Conservation (phyloP, 164 flowering plant genomes). For the Macadamia integrifolia region DNA sequence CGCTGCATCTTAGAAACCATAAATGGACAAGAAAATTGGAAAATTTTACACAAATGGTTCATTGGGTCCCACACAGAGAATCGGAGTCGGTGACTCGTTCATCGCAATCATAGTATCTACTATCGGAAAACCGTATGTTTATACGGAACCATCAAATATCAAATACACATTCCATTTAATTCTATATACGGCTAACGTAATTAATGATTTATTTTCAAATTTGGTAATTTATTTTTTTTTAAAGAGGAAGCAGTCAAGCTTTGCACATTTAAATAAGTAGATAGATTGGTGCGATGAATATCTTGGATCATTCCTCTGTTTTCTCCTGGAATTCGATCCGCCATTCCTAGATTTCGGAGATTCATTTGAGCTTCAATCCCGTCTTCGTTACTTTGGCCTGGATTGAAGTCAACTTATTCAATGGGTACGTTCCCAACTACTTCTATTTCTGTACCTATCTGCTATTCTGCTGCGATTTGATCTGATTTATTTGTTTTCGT, state of each 20-base stretch:
- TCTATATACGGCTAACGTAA: too few species aligned
- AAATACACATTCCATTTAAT: too few species aligned
- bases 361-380: not conserved
- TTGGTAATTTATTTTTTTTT: too few species aligned
- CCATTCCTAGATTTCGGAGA: slow-evolving; percentile 5
- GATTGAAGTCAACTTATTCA: not conserved
- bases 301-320: slow-evolving; percentile 5
- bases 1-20: too few species aligned
- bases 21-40: too few species aligned
- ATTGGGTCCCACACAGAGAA: too few species aligned
- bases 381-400: not conserved
- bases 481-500: not conserved
- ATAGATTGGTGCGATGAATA: not conserved
- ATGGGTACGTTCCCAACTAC: slow-evolving; percentile 6
- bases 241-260: not conserved
- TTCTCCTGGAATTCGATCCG: not conserved
- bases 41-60: too few species aligned
- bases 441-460: not conserved
- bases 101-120: too few species aligned
- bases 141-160: too few species aligned
- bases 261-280: not conserved
- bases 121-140: too few species aligned
- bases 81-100: too few species aligned
- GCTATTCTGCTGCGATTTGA: not conserved
- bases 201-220: too few species aligned